phyloP scores from a whole-genome alignment of 192 early-diverging fungal genomes.

The Obelidium mucronatum region DNA sequence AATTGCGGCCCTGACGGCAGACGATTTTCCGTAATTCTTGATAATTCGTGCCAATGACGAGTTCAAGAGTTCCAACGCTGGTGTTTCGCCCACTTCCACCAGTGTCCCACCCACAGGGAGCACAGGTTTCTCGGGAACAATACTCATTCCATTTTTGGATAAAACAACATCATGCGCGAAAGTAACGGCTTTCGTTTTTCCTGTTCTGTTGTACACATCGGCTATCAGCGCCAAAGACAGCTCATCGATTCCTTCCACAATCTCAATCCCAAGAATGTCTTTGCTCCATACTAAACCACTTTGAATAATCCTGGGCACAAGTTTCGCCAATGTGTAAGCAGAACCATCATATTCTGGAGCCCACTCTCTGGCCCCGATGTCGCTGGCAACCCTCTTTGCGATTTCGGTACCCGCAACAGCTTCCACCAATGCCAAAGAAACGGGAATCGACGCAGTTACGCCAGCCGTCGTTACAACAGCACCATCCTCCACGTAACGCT shows the following conservation, averaged over 20 bases:
- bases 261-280: neutral
- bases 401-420: neutral
- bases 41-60: neutral
- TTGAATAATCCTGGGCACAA: neutral
- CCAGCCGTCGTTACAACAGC: neutral
- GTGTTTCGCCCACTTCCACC: neutral
- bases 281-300: neutral
- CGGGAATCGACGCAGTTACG: neutral
- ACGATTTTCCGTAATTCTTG: neutral
- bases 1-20: neutral
- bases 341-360: neutral
- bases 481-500: neutral
- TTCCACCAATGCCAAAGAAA: neutral
- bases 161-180: neutral
- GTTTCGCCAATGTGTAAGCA: neutral
- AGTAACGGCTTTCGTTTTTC: neutral
- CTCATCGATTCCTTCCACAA: neutral
- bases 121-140: neutral
- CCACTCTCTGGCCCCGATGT: neutral
- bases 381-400: neutral
- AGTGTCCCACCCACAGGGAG: neutral
- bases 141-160: neutral
- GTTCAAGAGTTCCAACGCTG: neutral
- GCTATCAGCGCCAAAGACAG: neutral
- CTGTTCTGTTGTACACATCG: neutral